Evolutionary conservation across 495 filamentous ascomycete species (phyloP), one percentile per base, ranked within the genome.

Genomic region (Immersiella caudata): DNA sequence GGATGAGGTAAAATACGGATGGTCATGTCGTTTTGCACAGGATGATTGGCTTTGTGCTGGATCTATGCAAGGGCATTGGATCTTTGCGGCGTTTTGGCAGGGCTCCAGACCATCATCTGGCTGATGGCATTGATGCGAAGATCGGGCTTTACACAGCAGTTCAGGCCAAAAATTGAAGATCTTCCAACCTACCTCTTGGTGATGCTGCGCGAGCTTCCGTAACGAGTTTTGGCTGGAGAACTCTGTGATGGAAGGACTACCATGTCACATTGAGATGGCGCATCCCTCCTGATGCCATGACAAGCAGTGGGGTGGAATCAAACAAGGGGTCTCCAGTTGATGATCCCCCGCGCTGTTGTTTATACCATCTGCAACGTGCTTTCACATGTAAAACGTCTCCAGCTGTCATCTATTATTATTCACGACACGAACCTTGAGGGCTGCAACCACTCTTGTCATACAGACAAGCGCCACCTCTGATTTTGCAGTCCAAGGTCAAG

Each of bases 31-130:
- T 40, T 27, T 35, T 40, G 36, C 36, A 62, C 59, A n/a, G 50
- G 61, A 54, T 63, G 61, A 33, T 55, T 55, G 21, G 24, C 52
- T 55, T 55, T 24, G 21, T 6, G 20, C 52, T 55, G 52, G 52
- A 55, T 55, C n/a, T 33, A 11, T 27, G 21, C 26, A 27, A 33
- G 56, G n/a, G 56, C 52, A 22, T 59, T 59, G 56, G 56, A 59
- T 59, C 21, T 18, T 55, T 55, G 46, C 22, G 49, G 50, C 58
- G 29, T 63, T 51, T 51, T 40, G 22, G 35, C 54, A 60, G 52
- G 52, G 1, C 24, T 24, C n/a, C 11, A 14, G 40, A 46, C 40
- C 40, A 46, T 46, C 40, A 46, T 46, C 40, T 46, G 40, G 40
- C 40, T 12, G 40, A 18, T 46, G 9, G 40, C 9, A 12, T 46